A percentile compares a stretch with the other conserved stretches of the same genome.
Conservation (phyloP, 495 filamentous ascomycete species). For the Annulohypoxylon moriforme region DNA sequence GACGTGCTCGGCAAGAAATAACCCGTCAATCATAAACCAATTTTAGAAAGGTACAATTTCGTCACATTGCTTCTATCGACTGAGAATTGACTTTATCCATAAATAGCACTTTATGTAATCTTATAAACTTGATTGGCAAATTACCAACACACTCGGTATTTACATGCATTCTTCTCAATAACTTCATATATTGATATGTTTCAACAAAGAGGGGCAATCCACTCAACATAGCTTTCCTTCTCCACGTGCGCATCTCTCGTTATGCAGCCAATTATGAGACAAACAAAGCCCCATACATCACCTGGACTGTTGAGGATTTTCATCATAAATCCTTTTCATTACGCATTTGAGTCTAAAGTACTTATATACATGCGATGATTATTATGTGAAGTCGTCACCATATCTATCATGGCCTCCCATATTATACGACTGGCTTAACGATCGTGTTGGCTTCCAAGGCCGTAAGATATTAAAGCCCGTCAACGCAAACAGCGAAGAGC, state of each 20-base stretch:
- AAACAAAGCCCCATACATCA: neutral
- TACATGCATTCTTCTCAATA: constrained; percentile 8
- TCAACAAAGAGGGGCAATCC: constrained; percentile 36
- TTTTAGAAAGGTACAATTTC: neutral
- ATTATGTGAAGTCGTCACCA: neutral
- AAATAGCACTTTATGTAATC: neutral
- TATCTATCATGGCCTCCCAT: neutral
- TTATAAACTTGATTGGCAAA: neutral
- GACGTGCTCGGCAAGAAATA: constrained; percentile 26
- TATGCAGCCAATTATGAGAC: neutral
- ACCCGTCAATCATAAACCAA: constrained; percentile 32
- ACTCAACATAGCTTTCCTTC: constrained; percentile 25
- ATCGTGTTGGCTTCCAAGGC: neutral
- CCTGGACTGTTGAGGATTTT: neutral
- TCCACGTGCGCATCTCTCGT: constrained; percentile 38
- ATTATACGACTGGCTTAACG: neutral
- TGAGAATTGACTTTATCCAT: neutral
- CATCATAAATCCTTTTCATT: neutral
- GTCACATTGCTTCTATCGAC: constrained; percentile 6
- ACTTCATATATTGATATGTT: constrained; percentile 19
- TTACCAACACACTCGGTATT: neutral
- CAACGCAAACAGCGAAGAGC: constrained; percentile 50
- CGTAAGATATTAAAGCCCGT: constrained; percentile 25
- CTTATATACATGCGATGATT: neutral
- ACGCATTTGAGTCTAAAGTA: neutral